Base-by-base conservation (phyloP, 75 land plant genomes). In the Larix kaempferi region DNA sequence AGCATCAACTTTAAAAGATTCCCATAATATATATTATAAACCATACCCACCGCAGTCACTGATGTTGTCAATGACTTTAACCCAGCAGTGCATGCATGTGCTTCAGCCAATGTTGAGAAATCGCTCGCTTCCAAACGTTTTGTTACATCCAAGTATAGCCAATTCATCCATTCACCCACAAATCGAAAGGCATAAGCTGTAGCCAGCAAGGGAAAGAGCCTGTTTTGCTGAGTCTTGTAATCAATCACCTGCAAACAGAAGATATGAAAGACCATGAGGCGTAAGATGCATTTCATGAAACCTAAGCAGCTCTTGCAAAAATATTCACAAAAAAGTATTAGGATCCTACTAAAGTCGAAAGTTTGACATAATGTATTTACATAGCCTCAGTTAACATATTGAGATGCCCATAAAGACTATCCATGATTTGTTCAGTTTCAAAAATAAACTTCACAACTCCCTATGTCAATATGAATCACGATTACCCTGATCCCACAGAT, bases 1-100 rank as follows among this genome's bases (percentile, higher is more conserved):
- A 10, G 54, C 54, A 49, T 49, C 54, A 10, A 49, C 54, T 1
- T 49, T 49, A 49, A 49, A 11, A 49, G 54, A 49, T 49, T 11
- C 54, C 54, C 10, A 11, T 11, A 49, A 49, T 49, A 49, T 29
- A 29, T 29, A 29, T 29, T 29, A 29, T 44, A 16, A 19, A 74
- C 22, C 59, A 13, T 41, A 89, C 97, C 54, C 84, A 95, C 99
- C 73, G 99, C 92, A 79, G 99, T 88, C 15, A 71, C 85, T 27
- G 98, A 76, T 41, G 99, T 97, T 29, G 99, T 95, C 76, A 97
- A 44, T 25, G 99, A 97, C 83, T 97, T 97, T 85, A 97, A 82
- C 13, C 99, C 99, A 29, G 99, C 93, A 63, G 99, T 97, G 74
- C 99, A 97, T 26, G 99, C 98, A 87, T 97, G 99, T 26, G 91